Evolutionary conservation across 2,329 filamentous ascomycete genomes (phyloP).

Genomic region (Periconia macrospinosa): DNA sequence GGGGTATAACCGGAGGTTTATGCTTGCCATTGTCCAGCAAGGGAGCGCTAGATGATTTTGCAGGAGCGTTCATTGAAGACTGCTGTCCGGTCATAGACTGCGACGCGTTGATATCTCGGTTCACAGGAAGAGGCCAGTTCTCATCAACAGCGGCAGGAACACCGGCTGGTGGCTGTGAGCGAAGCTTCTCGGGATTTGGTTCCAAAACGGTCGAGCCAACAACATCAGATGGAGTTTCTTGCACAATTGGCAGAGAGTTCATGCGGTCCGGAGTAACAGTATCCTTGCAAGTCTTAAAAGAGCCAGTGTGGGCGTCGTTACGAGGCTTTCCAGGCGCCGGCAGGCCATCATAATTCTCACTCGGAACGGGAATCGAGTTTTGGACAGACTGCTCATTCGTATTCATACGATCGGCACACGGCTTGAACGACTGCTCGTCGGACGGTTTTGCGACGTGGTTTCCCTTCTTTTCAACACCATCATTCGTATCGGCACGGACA

Average conservation of each 20-base stretch:
- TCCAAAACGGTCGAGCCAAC: conserved; percentile 7
- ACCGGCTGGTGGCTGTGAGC: conserved; percentile 17
- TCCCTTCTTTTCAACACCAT: conserved; percentile 15
- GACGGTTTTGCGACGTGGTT: conserved; percentile 32
- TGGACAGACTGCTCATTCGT: conserved; percentile 1
- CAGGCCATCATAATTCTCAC: conserved; percentile 16
- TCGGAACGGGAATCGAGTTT: conserved; percentile 12
- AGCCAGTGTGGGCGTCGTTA: conserved; percentile 25
- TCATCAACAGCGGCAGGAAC: neutral
- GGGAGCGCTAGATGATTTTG: neutral
- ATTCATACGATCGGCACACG: conserved; percentile 27
- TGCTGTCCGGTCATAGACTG: neutral
- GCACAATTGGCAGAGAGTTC: conserved; percentile 18
- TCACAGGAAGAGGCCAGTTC: neutral
- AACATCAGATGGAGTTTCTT: conserved; percentile 8
- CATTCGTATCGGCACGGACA: conserved; percentile 1
- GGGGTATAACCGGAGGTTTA: conserved; percentile 26
- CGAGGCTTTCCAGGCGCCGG: conserved; percentile 8
- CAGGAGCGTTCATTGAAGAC: neutral
- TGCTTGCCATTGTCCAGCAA: neutral
- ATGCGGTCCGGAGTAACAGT: conserved; percentile 21
- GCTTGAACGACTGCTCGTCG: conserved; percentile 38
- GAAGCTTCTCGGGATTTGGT: conserved; percentile 7
- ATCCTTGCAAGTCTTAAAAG: conserved; percentile 26
- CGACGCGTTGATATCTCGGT: too few relatives aligned